These are phyloP conservation scores for Podospora anserina DNA, from an alignment of 495 filamentous ascomycete genomes.

Conservation along the genomic window DNA sequence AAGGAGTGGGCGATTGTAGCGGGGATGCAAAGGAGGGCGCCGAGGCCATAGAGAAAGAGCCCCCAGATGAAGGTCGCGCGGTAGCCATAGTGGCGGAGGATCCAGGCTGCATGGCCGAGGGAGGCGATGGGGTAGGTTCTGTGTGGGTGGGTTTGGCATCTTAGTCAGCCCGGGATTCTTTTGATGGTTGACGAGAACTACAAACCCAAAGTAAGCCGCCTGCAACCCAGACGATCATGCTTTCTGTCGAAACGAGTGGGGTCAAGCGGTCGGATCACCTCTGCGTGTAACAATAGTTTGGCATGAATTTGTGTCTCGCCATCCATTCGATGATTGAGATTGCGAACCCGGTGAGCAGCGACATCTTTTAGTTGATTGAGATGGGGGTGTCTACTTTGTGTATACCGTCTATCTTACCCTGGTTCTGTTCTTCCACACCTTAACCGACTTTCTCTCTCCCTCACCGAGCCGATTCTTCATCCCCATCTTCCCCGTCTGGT, in stretches of 20 bases:
- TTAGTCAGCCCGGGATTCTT: too few species aligned
- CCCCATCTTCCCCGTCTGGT: neutral
- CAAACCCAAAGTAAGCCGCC: conserved; percentile 39
- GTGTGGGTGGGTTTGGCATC: conserved; percentile 14
- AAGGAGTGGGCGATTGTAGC: conserved; percentile 57
- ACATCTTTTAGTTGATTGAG: too few species aligned
- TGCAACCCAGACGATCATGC: conserved; percentile 35
- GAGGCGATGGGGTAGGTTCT: conserved; percentile 54
- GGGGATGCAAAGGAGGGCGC: conserved; percentile 51
- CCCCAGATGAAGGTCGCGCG: conserved; percentile 56
- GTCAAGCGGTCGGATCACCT: neutral
- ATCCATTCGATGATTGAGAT: neutral
- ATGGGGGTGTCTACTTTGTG: too few species aligned
- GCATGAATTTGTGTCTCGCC: too few species aligned
- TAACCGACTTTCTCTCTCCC: neutral
- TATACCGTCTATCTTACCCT: neutral
- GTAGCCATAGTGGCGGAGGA: conserved; percentile 62
- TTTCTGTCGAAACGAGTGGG: neutral
- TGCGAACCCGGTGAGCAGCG: too few species aligned
- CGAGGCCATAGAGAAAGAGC: conserved; percentile 40
- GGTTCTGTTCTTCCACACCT: neutral
- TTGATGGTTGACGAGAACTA: too few species aligned
- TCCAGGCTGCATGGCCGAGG: conserved; percentile 55
- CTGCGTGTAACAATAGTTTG: too few species aligned
- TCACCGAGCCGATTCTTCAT: neutral